Base-by-base conservation (phyloP, 495 filamentous ascomycete species). In the Neurospora discreta region DNA sequence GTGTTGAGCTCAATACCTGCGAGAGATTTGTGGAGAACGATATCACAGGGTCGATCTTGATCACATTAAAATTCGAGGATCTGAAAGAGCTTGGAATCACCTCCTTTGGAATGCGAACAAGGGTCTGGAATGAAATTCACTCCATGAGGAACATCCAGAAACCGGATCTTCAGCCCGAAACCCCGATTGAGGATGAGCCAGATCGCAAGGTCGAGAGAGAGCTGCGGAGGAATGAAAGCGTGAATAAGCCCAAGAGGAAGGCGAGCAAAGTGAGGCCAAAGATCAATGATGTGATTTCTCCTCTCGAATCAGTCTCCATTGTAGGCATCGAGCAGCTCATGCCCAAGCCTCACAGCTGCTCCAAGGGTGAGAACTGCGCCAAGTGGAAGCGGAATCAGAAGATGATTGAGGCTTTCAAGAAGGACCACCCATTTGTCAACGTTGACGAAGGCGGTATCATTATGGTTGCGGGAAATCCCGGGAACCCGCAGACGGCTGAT, bases 91-190 rank as follows among this genome's bases (percentile, higher is more conserved):
- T 98, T 6, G 91, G 91, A 26, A 96, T 99, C 72, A 82, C 86
- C n/a, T 98, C 95, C 0, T 98, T 98, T 81, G 95, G 95, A 18
- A 93, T 95, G 74, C 88, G 95, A 26, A 93, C 93, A 69, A 87
- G 87, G 73, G 76, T 99, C 0, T 97, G 96, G 94, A 88, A 89
- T 74, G 90, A 91, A 73, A 97, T 98, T 71, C 87, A 90, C 74
- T 80, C 84, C 10, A 87, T 97, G 15, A 86, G 90, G 52, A 87
- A 88, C 71, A 90, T 85, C 73, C 85, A 86, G 41, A 81, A 83
- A 58, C 77, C 82, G n/a, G 86, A 87, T 70, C 86, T 85, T n/a
- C 78, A 82, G 71, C 84, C 84, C 0, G 81, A 85, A 10, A 88
- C 87, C 20, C 85, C 87, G 20, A 87, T 88, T 69, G 85, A 88